Conservation (phyloP, 495 filamentous ascomycete genomes). For the Lindgomyces ingoldianus region DNA sequence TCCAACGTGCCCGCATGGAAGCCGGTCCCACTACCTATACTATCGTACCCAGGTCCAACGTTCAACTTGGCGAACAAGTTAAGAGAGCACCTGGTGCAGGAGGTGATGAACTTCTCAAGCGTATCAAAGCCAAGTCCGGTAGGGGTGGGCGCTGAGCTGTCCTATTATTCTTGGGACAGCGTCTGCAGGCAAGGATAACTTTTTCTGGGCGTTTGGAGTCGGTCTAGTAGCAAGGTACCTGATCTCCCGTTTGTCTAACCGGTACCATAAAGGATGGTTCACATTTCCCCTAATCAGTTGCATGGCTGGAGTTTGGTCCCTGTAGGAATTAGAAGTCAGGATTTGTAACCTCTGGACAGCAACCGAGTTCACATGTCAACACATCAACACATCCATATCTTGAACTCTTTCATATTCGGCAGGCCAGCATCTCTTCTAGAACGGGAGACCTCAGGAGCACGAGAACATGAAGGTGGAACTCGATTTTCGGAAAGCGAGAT, state of each 20-base stretch:
- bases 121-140: slow-evolving; percentile 4
- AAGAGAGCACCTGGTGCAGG: slow-evolving; percentile 68
- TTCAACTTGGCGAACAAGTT: slow-evolving; percentile 54
- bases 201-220: too few relatives aligned
- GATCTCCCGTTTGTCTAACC: too few relatives aligned
- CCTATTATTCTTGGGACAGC: neutral
- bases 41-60: slow-evolving; percentile 68
- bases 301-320: neutral
- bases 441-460: too few relatives aligned
- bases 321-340: neutral
- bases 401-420: too few relatives aligned
- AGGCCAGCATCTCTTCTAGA: too few relatives aligned
- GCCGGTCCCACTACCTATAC: slow-evolving; percentile 76
- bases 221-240: too few relatives aligned
- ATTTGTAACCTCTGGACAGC: neutral
- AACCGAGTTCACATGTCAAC: neutral
- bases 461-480: too few relatives aligned
- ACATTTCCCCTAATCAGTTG: too few relatives aligned
- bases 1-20: slow-evolving; percentile 72
- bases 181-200: too few relatives aligned
- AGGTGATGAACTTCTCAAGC: slow-evolving; percentile 65
- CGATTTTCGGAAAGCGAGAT: too few relatives aligned
- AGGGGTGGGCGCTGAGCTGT: slow-evolving; percentile 13
- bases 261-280: too few relatives aligned
- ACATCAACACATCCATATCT: too few relatives aligned